Base-by-base conservation (phyloP, 2,329 filamentous ascomycete genomes). In the Incumbomyces delicatus region DNA sequence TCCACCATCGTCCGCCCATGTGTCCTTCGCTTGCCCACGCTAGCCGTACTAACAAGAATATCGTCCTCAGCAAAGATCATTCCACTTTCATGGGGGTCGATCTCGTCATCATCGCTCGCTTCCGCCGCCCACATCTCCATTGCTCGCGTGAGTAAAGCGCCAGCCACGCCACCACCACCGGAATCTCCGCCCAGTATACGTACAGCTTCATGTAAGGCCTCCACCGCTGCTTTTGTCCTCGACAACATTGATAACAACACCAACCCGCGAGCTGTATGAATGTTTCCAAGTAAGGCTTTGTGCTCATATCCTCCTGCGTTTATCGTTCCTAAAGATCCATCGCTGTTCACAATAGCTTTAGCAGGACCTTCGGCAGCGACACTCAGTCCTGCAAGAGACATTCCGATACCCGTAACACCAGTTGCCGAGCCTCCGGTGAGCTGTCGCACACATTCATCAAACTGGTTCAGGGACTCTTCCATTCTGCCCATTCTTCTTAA, bases 391-490 rank as follows among this genome's bases (percentile, higher is more conserved):
- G 47, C 40, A 16, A 50, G 47, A 13, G 32, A 37, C 11, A 55
- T 46, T 18, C 46, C 48, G 14, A 46, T 46, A 17, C 48, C 45
- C 11, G 29, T 17, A 17, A 36, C 32, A n/a, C 40, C 32, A 11
- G 31, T 42, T 30, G 50, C 48, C 76, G 1, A 85, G 54, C 89
- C 88, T 36, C 83, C 83, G 20, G 71, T 66, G 6, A 87, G 87
- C 39, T 86, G 78, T 11, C 90, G 76, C 27, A 95, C 74, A 27
- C 94, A 92, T 58, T 89, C 83, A 53, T 95, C 85, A 58, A 95
- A 96, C 60, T 90, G 78, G 1, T 72, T 74, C 10, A 96, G 73
- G 0, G 90, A 84, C 44, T 85, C 78, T 27, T 81, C 74, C 54
- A 82, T 80, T 47, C 78, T 73, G 1, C 81, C 76, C 46, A 84